Base-by-base conservation (phyloP, 768 basidiomycete genomes). In the Ephemerocybe angulata region DNA sequence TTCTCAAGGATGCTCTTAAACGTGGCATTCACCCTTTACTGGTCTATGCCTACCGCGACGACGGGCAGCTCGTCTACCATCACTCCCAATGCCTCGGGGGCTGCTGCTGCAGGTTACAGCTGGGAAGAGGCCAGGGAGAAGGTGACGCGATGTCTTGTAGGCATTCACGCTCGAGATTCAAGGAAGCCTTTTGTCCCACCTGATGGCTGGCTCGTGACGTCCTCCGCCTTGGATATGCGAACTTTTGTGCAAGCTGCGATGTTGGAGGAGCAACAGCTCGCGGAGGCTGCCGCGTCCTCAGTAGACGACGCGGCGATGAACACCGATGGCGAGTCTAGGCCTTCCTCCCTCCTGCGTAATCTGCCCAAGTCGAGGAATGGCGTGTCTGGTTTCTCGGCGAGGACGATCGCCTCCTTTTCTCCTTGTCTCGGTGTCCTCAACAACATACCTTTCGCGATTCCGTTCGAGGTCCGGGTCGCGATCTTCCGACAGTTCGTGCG, bases 361-460 rank as follows among this genome's bases (percentile, higher is more conserved):
- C n/a, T n/a, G n/a, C n/a, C n/a, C n/a, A n/a, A n/a, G n/a, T n/a
- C n/a, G n/a, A n/a, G n/a, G n/a, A n/a, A n/a, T n/a, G n/a, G n/a
- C n/a, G n/a, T n/a, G n/a, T n/a, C n/a, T n/a, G n/a, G n/a, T 31
- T 71, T 81, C 47, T 78, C 83, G 13, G 88, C 87, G 61, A 86
- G 90, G 4, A 86, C 90, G 59, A 70, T 88, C 40, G 83, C 88
- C 0, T 77, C 83, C 54, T 73, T 98, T 50, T 87, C 88, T 3
- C 96, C 95, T 0, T 84, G 93, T 6, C 78, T 98, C 2, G 92
- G 91, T 2, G 80, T 98, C 25, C 81, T 98, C 51, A 91, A 98
- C 74, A 95, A 98, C 70, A 90, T 98, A 54, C 96, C 95, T 0
- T 97, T 97, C 71, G 85, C 93, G 4, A 88, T 98, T 53, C 95